Conservation (phyloP, 345 rosid species). For the Rhizophora apiculata region DNA sequence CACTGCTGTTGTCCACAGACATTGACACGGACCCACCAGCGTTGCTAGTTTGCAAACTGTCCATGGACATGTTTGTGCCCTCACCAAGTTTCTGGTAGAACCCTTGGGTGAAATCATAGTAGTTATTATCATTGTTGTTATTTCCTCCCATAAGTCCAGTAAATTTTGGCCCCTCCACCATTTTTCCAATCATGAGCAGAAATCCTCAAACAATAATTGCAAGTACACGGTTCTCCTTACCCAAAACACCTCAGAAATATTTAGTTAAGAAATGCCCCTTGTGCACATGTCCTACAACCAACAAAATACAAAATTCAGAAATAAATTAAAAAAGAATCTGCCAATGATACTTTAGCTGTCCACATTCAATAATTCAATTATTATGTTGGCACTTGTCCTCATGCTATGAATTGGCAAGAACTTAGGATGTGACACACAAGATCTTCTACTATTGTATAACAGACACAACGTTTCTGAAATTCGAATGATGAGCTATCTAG, state of each 20-base stretch:
- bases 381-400: neutral
- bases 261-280: neutral
- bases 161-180: slow-evolving; percentile 57
- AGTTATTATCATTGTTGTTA: slow-evolving; percentile 39
- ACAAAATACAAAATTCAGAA: neutral
- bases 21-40: slow-evolving; percentile 64
- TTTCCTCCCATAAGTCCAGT: slow-evolving; percentile 49
- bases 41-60: slow-evolving; percentile 55
- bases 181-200: slow-evolving; percentile 43
- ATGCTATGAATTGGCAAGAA: neutral
- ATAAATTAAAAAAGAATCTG: neutral
- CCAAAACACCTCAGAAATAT: slow-evolving; percentile 20
- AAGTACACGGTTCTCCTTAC: slow-evolving; percentile 15
- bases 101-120: slow-evolving; percentile 52
- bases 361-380: neutral
- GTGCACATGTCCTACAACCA: neutral
- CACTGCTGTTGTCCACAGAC: slow-evolving; percentile 65
- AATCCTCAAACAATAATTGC: slow-evolving; percentile 12
- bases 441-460: too few species aligned
- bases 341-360: neutral
- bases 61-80: slow-evolving; percentile 64
- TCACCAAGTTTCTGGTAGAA: slow-evolving; percentile 63
- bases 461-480: too few species aligned
- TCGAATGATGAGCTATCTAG: too few species aligned
- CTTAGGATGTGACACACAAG: too few species aligned